Percentiles rank a stretch among this genome's conserved stretches.
These are phyloP conservation scores for Thelephora aurantiotincta DNA, from an alignment of 768 basidiomycete species.

Conservation along the genomic window DNA sequence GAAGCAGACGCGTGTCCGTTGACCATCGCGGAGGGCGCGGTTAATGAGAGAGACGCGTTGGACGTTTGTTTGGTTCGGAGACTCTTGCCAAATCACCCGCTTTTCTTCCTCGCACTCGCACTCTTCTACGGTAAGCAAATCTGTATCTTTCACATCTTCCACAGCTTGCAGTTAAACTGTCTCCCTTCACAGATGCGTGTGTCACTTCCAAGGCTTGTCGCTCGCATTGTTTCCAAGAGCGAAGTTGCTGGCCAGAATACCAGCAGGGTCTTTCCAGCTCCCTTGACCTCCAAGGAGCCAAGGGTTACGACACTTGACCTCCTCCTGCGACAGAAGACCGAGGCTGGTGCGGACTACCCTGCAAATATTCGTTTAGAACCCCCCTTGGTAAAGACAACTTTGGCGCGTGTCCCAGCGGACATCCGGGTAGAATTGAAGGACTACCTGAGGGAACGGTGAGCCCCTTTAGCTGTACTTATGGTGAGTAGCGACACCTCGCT, in stretches of 20 bases:
- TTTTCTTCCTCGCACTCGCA: too few species aligned
- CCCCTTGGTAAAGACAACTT: slow-evolving; percentile 22
- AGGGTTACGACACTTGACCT: slow-evolving; percentile 24
- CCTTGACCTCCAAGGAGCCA: slow-evolving; percentile 13
- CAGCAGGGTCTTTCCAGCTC: slow-evolving; percentile 12
- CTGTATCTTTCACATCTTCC: too few species aligned
- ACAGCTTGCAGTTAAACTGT: not conserved
- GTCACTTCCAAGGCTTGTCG: slow-evolving; percentile 17
- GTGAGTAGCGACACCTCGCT: too few species aligned
- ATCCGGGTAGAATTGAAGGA: slow-evolving; percentile 25
- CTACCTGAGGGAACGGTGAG: slow-evolving; percentile 19
- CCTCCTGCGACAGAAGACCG: slow-evolving; percentile 25
- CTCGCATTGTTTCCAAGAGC: slow-evolving; percentile 24
- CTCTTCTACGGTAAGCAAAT: too few species aligned
- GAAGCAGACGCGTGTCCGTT: not conserved
- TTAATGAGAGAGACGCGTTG: not conserved
- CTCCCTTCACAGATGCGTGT: slow-evolving; percentile 15
- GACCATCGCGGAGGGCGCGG: not conserved
- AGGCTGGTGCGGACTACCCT: slow-evolving; percentile 27
- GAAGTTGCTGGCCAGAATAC: slow-evolving; percentile 9
- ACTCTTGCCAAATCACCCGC: not conserved
- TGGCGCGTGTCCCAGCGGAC: slow-evolving; percentile 24
- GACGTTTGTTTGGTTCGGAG: not conserved
- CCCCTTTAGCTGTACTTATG: too few species aligned
- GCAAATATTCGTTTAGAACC: slow-evolving; percentile 38